These are phyloP conservation scores for Salix brachista DNA, from an alignment of 345 rosid genomes.

Conservation along the genomic window DNA sequence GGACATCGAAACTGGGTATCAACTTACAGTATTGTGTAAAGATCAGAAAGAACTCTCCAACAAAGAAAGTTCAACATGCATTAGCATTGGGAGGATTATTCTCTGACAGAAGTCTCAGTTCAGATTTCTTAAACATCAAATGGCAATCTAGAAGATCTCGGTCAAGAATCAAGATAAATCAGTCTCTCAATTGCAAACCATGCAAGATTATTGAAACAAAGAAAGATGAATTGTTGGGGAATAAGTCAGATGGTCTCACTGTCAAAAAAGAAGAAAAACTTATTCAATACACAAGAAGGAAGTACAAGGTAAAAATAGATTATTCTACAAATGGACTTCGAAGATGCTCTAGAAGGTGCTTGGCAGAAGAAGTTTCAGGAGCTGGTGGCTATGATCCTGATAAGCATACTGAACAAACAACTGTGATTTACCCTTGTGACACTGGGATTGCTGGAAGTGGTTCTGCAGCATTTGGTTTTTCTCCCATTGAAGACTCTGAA, in stretches of 20 bases:
- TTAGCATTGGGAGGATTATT: constrained; percentile 72
- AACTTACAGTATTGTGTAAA: constrained; percentile 76
- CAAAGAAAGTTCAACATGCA: constrained; percentile 70
- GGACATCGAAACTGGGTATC: constrained; percentile 85
- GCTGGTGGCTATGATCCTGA: constrained; percentile 15
- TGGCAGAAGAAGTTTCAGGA: constrained; percentile 26
- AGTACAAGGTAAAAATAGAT: constrained; percentile 42
- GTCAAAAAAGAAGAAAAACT: constrained; percentile 47
- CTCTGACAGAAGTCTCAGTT: constrained; percentile 35
- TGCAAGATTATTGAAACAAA: constrained; percentile 36
- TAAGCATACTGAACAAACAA: constrained; percentile 9
- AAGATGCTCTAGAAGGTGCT: constrained; percentile 13
- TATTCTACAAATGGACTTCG: constrained; percentile 26
- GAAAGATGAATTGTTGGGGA: constrained; percentile 20
- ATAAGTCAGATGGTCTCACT: constrained; percentile 22
- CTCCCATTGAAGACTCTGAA: constrained; percentile 16
- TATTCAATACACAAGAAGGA: constrained; percentile 81
- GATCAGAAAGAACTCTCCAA: constrained; percentile 63
- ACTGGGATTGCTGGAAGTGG: constrained; percentile 7
- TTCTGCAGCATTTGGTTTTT: constrained; percentile 10
- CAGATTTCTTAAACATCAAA: constrained; percentile 45
- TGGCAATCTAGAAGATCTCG: constrained; percentile 80
- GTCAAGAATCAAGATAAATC: constrained; percentile 49
- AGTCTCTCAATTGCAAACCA: constrained; percentile 27
- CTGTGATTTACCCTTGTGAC: constrained; percentile 8